Percentiles rank a stretch among this genome's conserved stretches.
phyloP scores from a whole-genome alignment of 2,329 filamentous ascomycete genomes.

The Chaetomium sp. region DNA sequence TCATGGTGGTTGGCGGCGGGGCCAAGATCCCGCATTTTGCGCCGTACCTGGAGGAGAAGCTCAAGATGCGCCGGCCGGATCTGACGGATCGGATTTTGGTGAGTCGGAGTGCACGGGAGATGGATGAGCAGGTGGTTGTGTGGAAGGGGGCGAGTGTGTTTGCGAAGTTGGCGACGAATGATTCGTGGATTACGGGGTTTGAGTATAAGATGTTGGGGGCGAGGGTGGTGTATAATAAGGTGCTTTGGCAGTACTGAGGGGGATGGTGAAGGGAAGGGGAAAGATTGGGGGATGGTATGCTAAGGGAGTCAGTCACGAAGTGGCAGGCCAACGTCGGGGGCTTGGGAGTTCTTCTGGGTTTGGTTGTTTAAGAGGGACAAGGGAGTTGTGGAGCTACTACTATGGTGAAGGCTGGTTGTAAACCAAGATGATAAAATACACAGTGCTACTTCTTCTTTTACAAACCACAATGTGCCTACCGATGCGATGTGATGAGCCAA shows the following conservation, averaged over 20 bases:
- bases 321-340: too few species aligned
- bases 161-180: slow-evolving; percentile 84
- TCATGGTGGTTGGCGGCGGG: slow-evolving; percentile 85
- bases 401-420: too few species aligned
- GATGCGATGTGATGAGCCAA: too few species aligned
- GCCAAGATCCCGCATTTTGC: slow-evolving; percentile 76
- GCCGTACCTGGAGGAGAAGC: slow-evolving; percentile 72
- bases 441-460: too few species aligned
- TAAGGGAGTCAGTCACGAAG: neutral
- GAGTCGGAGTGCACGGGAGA: slow-evolving; percentile 72
- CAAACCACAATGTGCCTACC: too few species aligned
- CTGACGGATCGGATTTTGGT: slow-evolving; percentile 55
- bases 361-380: too few species aligned
- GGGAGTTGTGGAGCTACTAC: too few species aligned
- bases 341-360: too few species aligned
- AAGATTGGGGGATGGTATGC: neutral
- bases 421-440: too few species aligned
- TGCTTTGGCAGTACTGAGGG: slow-evolving; percentile 50
- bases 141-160: slow-evolving; percentile 99
- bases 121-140: slow-evolving; percentile 93
- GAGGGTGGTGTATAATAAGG: slow-evolving; percentile 78
- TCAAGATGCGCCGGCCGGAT: slow-evolving; percentile 61
- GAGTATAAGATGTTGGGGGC: slow-evolving; percentile 85
- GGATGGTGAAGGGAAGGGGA: neutral
- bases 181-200: slow-evolving; percentile 83